phyloP scores from a whole-genome alignment of 495 filamentous ascomycete genomes.

The Penicillium bialowiezense region DNA sequence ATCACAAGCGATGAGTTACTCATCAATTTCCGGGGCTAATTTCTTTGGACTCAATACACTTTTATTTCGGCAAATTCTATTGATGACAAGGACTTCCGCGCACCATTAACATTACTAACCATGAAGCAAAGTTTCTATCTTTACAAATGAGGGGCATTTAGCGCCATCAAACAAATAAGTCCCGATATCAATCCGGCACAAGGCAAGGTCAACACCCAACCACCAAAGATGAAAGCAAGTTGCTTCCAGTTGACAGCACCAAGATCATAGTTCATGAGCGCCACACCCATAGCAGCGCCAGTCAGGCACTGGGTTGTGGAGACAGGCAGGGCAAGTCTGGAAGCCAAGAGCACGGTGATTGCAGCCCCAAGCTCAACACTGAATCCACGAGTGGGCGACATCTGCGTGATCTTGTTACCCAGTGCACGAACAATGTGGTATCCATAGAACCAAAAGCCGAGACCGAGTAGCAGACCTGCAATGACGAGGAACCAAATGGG shows the following conservation, averaged over 20 bases:
- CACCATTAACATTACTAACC: too few species aligned
- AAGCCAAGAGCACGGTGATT: slow-evolving; percentile 66
- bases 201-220: slow-evolving; percentile 41
- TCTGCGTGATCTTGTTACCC: slow-evolving; percentile 67
- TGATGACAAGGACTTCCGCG: too few species aligned
- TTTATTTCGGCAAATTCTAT: not conserved
- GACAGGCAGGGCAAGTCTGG: slow-evolving; percentile 47
- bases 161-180: slow-evolving; percentile 33
- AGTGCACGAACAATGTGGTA: slow-evolving; percentile 69
- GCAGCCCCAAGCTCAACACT: slow-evolving; percentile 68
- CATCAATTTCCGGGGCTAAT: not conserved
- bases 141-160: slow-evolving; percentile 39
- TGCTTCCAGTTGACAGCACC: slow-evolving; percentile 39
- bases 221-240: slow-evolving; percentile 31
- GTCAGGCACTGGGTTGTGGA: slow-evolving; percentile 41
- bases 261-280: slow-evolving; percentile 40
- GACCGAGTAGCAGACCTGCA: slow-evolving; percentile 52
- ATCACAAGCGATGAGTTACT: not conserved
- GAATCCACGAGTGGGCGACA: slow-evolving; percentile 66
- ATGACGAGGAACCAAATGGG: slow-evolving; percentile 68
- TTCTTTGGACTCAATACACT: not conserved
- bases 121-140: not conserved
- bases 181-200: slow-evolving; percentile 36
- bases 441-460: slow-evolving; percentile 69
- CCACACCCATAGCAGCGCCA: slow-evolving; percentile 36